Base-by-base conservation (phyloP, 2,329 filamentous ascomycete species). In the Colletotrichum sojae region DNA sequence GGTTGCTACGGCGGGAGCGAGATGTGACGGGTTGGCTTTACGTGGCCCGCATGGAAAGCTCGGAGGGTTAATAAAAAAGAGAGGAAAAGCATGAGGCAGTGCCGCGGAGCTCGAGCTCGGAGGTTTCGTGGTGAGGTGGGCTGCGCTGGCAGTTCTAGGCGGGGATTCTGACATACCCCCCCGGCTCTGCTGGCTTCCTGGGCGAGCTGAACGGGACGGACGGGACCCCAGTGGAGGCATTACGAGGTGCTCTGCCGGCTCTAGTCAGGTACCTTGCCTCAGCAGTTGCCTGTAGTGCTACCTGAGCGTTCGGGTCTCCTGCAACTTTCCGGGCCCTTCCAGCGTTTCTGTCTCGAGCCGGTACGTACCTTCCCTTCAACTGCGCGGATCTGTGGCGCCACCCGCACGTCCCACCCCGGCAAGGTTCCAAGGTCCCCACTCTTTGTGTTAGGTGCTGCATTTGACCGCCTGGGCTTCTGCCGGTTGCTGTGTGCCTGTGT, bases 11-110 rank as follows among this genome's bases (percentile, higher is more conserved):
- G 40, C 43, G n/a, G 18, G 31, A 58, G 60, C 53, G 53, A 10
- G 45, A n/a, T n/a, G 22, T 43, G 10, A 36, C 52, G 48, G n/a
- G 45, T 51, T 45, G 31, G 55, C 66, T 60, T 60, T 66, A 66
- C 62, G 66, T 65, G 66, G 62, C 55, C 66, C 15, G 66, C 62
- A 69, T 69, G 55, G 66, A 60, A 60, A 66, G 66, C 62, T 66
- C 20, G 62, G 62, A 52, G 55, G 22, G 43, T 49, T 55, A 43
- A 52, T 36, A 53, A 36, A 53, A 48, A 12, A 13, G 18, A 55
- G 36, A 39, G 40, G 48, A 25, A 49, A 51, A 20, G 36, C 61
- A 60, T 36, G 55, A 69, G 62, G 61, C 62, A 56, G 66, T 66
- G 49, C 66, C 62, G 31, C 54, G 62, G 62, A 66, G 62, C 66